A percentile compares a stretch with the other conserved stretches of the same genome.
phyloP scores from a whole-genome alignment of 352 stramenopile species.

The Elongisporangium senticosum region DNA sequence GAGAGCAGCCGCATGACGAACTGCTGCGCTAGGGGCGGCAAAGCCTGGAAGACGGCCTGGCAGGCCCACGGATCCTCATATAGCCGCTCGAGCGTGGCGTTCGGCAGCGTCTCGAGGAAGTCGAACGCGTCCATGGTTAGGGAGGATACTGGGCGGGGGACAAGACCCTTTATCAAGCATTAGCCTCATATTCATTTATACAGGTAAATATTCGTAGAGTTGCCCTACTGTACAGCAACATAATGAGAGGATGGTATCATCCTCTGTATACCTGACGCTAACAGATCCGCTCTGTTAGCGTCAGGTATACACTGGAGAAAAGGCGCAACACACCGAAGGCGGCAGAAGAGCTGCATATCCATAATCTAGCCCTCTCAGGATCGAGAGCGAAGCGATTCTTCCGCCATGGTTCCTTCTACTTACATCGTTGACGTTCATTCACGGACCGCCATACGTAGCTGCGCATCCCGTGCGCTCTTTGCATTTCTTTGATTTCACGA shows the following conservation, averaged over 20 bases:
- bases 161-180: not conserved
- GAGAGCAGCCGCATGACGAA: conserved; percentile 86
- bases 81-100: conserved; percentile 65
- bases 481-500: not conserved
- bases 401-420: not conserved
- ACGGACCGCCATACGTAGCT: not conserved
- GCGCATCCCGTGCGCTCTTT: not conserved
- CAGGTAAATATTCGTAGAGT: not conserved
- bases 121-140: conserved; percentile 77
- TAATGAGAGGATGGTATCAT: too few relatives aligned
- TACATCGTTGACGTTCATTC: not conserved
- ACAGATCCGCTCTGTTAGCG: too few relatives aligned
- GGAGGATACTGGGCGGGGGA: not conserved
- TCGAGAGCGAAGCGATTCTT: not conserved
- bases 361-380: not conserved
- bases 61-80: conserved; percentile 87
- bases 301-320: not conserved
- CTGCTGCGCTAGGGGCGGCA: conserved; percentile 83
- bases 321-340: not conserved
- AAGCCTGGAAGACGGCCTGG: conserved; percentile 84
- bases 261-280: too few relatives aligned
- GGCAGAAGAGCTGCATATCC: not conserved
- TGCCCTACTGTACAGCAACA: not conserved
- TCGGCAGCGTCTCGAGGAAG: conserved; percentile 79
- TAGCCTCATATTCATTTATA: not conserved